These are phyloP conservation scores for Buddleja alternifolia DNA, from an alignment of 257 asterid species.

Conservation along the genomic window DNA sequence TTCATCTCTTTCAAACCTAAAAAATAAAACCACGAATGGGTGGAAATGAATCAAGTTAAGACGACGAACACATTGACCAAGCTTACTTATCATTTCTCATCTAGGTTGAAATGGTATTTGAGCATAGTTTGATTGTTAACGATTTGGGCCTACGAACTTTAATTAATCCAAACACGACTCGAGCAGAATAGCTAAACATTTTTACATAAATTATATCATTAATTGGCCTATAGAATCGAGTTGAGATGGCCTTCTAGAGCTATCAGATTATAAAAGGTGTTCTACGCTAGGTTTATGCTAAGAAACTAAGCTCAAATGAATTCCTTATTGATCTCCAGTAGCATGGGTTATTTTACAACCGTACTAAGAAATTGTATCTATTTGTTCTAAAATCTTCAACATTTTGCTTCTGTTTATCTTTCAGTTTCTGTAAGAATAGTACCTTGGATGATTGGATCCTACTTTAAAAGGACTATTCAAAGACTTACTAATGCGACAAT, in stretches of 20 bases:
- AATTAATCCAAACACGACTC: too few species aligned
- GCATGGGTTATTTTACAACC: too few species aligned
- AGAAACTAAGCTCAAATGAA: too few species aligned
- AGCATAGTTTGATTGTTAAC: background rate
- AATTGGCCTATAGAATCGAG: too few species aligned
- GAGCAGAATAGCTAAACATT: too few species aligned
- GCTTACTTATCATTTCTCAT: background rate
- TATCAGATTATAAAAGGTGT: too few species aligned
- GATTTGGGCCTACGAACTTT: background rate
- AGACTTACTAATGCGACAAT: background rate
- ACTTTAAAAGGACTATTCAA: background rate
- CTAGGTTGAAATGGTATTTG: background rate
- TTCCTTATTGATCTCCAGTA: too few species aligned
- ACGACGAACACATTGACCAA: background rate
- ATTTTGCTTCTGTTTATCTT: background rate
- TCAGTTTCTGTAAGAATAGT: background rate
- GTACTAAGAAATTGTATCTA: too few species aligned
- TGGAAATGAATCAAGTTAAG: background rate
- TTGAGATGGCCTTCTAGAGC: too few species aligned
- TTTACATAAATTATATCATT: too few species aligned
- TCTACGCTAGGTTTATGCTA: too few species aligned
- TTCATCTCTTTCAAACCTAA: background rate
- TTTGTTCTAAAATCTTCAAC: background rate
- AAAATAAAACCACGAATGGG: background rate
- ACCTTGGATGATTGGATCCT: background rate